Evolutionary conservation across 2,329 filamentous ascomycete species (phyloP).

Genomic region (Verticillium nubilum): DNA sequence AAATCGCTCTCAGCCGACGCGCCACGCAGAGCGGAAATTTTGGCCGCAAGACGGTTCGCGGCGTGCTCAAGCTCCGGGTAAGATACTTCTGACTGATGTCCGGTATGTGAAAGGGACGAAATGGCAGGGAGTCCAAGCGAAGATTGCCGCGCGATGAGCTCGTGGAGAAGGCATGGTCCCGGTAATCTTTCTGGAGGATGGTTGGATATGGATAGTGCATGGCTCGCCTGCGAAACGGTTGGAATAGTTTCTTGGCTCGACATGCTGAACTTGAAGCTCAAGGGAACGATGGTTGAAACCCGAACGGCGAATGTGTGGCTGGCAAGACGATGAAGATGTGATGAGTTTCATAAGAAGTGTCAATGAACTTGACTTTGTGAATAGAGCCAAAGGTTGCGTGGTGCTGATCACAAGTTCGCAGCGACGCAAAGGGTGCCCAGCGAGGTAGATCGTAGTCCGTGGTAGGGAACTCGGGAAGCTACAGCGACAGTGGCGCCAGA

Average conservation of each 20-base stretch:
- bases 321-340: background rate
- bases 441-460: background rate
- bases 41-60: slow-evolving; percentile 50
- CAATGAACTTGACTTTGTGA: background rate
- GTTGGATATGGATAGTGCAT: slow-evolving; percentile 26
- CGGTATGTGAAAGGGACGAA: slow-evolving; percentile 53
- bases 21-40: slow-evolving; percentile 29
- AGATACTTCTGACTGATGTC: slow-evolving; percentile 40
- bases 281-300: background rate
- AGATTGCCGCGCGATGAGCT: slow-evolving; percentile 49
- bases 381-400: background rate
- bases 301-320: background rate
- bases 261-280: background rate
- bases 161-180: slow-evolving; percentile 42
- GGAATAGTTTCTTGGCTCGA: background rate
- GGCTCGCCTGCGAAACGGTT: background rate
- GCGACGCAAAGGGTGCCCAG: background rate
- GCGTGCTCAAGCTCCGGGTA: slow-evolving; percentile 58
- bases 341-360: background rate
- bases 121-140: slow-evolving; percentile 45
- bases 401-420: background rate
- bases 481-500: background rate
- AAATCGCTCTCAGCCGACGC: slow-evolving; percentile 1
- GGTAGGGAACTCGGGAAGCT: background rate
- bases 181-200: slow-evolving; percentile 30